phyloP scores from a whole-genome alignment of 768 basidiomycete genomes.

The Tulasnella sp. region DNA sequence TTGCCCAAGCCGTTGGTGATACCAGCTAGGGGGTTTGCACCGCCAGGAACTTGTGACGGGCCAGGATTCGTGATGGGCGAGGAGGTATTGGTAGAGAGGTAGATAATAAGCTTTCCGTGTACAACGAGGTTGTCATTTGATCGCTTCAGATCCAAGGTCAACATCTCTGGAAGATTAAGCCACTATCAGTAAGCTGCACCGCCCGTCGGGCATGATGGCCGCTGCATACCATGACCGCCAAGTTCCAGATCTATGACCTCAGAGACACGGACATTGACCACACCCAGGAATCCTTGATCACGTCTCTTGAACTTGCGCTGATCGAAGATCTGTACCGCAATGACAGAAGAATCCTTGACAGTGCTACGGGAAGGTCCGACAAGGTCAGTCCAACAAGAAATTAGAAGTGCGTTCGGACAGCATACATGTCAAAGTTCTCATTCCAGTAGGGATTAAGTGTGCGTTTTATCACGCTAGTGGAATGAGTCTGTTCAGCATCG shows the following conservation, averaged over 20 bases:
- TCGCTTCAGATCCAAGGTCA: conserved; percentile 93
- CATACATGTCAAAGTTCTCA: conserved; percentile 92
- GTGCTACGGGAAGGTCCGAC: conserved; percentile 39
- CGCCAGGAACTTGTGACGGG: conserved; percentile 55
- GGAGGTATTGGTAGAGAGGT: conserved; percentile 83
- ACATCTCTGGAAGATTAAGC: conserved; percentile 65
- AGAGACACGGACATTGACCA: conserved; percentile 88
- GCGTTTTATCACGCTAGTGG: conserved; percentile 95
- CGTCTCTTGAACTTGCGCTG: conserved; percentile 98
- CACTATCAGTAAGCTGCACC: neutral
- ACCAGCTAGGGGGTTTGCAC: conserved; percentile 28
- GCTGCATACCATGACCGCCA: conserved; percentile 69
- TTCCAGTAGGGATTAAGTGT: conserved; percentile 95
- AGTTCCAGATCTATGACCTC: conserved; percentile 86
- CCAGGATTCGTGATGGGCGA: conserved; percentile 79
- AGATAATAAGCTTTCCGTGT: conserved; percentile 94
- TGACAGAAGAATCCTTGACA: conserved; percentile 95
- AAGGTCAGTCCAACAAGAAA: neutral
- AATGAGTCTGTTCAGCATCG: conserved; percentile 94
- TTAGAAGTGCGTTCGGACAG: neutral
- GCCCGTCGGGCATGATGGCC: neutral
- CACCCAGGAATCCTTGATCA: conserved; percentile 96
- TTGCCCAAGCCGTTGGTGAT: conserved; percentile 2
- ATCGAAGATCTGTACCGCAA: conserved; percentile 98
- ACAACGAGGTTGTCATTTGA: conserved; percentile 98